A percentile compares a stretch with the other conserved stretches of the same genome.
Conservation (phyloP, 2,329 filamentous ascomycete genomes). For the Pseudogymnoascus sp. region DNA sequence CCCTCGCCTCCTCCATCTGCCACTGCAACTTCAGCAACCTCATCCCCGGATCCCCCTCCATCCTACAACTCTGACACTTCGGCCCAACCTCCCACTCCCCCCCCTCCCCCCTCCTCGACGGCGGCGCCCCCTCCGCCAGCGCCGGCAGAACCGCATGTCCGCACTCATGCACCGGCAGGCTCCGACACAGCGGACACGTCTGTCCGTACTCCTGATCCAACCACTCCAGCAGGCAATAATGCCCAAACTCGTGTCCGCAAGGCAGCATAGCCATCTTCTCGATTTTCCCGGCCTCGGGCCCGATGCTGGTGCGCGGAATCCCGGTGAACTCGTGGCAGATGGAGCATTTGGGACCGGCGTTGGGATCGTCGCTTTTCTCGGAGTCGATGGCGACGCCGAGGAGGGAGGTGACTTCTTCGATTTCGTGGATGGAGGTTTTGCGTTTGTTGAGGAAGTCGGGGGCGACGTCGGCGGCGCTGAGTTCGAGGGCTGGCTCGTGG, state of each 20-base stretch:
- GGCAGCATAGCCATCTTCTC: neutral
- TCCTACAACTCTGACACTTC: neutral
- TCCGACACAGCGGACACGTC: neutral
- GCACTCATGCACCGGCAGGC: neutral
- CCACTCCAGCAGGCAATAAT: neutral
- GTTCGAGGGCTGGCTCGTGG: neutral
- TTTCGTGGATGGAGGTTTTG: neutral
- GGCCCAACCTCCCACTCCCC: neutral
- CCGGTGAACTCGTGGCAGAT: neutral
- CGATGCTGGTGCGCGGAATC: neutral
- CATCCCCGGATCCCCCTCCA: neutral
- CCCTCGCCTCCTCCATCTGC: neutral
- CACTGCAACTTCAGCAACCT: neutral
- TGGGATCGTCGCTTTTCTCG: neutral
- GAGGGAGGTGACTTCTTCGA: neutral
- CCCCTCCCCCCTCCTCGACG: neutral
- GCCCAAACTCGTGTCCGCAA: neutral
- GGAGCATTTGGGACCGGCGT: neutral
- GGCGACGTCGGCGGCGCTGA: neutral
- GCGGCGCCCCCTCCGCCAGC: neutral
- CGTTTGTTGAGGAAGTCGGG: neutral
- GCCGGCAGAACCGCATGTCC: neutral
- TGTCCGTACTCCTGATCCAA: neutral
- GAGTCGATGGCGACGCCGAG: too few species aligned
- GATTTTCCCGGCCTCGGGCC: neutral